Evolutionary conservation across 108 stramenopile genomes (phyloP).

Genomic region (Aurantiochytrium sp.): DNA sequence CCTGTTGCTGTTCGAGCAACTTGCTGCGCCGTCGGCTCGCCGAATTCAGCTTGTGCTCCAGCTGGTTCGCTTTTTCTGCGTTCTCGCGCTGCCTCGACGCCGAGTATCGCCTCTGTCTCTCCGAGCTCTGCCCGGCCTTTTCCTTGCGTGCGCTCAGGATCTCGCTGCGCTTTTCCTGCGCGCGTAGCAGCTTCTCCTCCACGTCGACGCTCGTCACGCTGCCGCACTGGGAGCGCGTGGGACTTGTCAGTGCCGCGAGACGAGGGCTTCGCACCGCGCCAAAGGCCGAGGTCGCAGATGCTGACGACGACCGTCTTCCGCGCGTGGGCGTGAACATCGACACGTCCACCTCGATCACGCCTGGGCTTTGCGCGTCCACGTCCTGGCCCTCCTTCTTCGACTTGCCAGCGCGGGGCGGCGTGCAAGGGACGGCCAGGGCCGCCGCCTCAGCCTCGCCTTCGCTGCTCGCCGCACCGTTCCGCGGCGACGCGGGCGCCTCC

Average conservation of each 20-base stretch:
- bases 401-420: too few species aligned
- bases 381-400: neutral
- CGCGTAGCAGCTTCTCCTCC: neutral
- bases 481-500: too few species aligned
- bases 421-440: too few species aligned
- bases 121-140: neutral
- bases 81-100: neutral
- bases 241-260: neutral
- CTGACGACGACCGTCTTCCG: neutral
- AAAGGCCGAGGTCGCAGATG: neutral
- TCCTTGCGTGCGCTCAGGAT: neutral
- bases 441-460: too few species aligned
- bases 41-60: neutral
- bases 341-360: slow-evolving; percentile 13
- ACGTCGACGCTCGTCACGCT: neutral
- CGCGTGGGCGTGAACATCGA: neutral
- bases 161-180: neutral
- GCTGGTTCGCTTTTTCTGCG: neutral
- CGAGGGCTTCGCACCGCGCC: neutral
- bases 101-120: neutral
- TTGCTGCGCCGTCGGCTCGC: neutral
- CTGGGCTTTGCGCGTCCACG: neutral
- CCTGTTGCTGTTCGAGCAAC: neutral
- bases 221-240: neutral
- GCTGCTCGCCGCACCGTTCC: too few species aligned